Base-by-base conservation (phyloP, 176 grass and related monocot species). In the Oryza glaberrima region DNA sequence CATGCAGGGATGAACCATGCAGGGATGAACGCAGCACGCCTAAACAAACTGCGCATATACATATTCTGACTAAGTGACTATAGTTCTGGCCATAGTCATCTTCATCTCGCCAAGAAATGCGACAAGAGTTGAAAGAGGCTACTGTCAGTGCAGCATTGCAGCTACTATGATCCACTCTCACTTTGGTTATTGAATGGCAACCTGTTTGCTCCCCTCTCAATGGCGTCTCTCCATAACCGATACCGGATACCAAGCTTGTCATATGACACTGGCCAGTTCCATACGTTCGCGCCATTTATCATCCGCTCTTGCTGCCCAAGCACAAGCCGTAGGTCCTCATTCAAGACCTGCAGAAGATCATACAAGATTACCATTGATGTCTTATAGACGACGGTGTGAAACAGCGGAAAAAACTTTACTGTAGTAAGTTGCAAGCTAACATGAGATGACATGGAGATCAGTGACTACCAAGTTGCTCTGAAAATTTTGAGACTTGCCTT, bases 191-290 rank as follows among this genome's bases (percentile, higher is more conserved):
- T 88, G 78, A 20, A 60, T 60, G 19, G 56, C 16, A 60, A n/a
- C 56, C 7, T 7, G 7, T 60, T 7, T 60, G 56, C 7, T 60
- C 56, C 56, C 6, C 56, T n/a, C 56, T 60, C 56, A 60, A 22
- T 60, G 56, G 56, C 16, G 0, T 60, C 19, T 60, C 56, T 60
- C 56, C 56, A 60, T 7, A 94, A 28, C 38, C 96, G 80, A 38
- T 99, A 99, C 84, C 96, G 20, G 38, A 99, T 66, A 32, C 94
- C 96, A 6, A 99, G 92, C 85, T 99, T 99, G 88, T 99, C 96
- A 5, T 99, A 99, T 0, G 90, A 92, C 14, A 96, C 94, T 0
- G 96, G 96, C 84, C 66, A 89, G 77, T 96, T 99, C 93, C 96
- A 99, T 3, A 99, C 68, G 17, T 99, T 96, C 34, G 88, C 93